Evolutionary conservation across 2,329 filamentous ascomycete genomes (phyloP), one percentile per base, ranked within the genome.

Genomic region (Phaeosphaeriaceae sp.): DNA sequence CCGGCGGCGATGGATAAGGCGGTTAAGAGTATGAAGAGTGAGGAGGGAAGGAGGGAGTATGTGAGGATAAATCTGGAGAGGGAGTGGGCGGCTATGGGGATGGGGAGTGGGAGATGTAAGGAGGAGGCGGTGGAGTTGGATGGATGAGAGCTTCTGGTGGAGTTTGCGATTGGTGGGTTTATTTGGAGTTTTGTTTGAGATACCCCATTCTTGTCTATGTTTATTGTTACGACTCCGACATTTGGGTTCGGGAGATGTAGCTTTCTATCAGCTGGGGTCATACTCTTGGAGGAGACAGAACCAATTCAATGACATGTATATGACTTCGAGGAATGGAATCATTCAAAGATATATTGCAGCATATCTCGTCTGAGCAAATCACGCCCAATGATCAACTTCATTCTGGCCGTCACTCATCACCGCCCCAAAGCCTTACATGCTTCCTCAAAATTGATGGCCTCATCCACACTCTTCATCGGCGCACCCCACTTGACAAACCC

Each of bases 391-490:
- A 3, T 13, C 31, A 36, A 9, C 6, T 36, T 11, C 7, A 36
- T 11, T 7, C 6, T 11, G 3, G 3, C 31, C 3, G 13, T 36
- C 6, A 11, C 31, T 7, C 31, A 47, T 44, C 51, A 61, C 25
- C 50, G 69, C 3, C 71, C 74, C 31, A 76, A 59, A 7, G 73
- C 69, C 47, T 67, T 73, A 4, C 74, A 59, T 4, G 69, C 74
- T 42, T 75, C 70, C 48, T 75, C 72, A 7, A 76, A 62, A 36
- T 60, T 45, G 33, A 76, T 66, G 13, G 63, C 57, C 27, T 76
- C 72, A 47, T 76, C 74, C 24, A 73, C 74, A 48, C 72, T 75
- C 61, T 70, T 63, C 74, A 76, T 76, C 0, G 73, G 72, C 17
- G 63, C 67, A 20, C 71, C 71, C 74, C 74, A 76, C 52, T 71